A percentile compares a stretch with the other conserved stretches of the same genome.
Evolutionary conservation across 768 basidiomycete genomes (phyloP).

Genomic region (Auricularia cornea): DNA sequence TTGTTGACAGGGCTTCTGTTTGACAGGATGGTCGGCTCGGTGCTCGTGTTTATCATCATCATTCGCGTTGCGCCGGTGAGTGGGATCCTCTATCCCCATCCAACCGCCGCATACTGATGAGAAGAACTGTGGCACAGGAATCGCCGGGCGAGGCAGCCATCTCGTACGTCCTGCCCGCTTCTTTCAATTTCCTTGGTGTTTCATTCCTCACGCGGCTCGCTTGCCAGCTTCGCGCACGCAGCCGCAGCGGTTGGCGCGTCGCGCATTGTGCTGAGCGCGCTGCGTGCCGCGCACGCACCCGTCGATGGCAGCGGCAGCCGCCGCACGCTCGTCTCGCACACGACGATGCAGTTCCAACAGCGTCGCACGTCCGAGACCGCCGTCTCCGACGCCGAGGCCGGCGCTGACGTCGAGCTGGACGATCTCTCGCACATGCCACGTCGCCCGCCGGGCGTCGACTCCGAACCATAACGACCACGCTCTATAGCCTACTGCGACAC

Average conservation of each 20-base stretch:
- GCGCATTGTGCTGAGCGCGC: background rate
- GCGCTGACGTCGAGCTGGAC: background rate
- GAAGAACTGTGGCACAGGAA: too few species aligned
- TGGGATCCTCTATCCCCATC: too few species aligned
- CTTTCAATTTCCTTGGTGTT: too few species aligned
- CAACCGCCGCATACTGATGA: too few species aligned
- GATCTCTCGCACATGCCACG: background rate
- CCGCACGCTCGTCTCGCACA: background rate
- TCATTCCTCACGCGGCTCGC: too few species aligned
- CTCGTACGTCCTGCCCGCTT: background rate
- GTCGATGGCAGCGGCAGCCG: background rate
- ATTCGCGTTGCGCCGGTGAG: background rate
- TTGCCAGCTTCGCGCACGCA: background rate
- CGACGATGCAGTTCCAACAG: background rate
- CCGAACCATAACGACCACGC: too few species aligned
- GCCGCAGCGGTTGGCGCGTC: background rate
- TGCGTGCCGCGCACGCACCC: background rate
- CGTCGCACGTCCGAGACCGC: background rate
- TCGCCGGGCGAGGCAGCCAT: background rate
- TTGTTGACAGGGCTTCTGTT: background rate
- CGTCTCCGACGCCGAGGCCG: background rate
- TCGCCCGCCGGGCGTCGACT: too few species aligned
- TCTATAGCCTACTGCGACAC: too few species aligned
- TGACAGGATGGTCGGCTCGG: background rate
- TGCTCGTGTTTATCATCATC: background rate